Evolutionary conservation across 768 basidiomycete species (phyloP).

Genomic region (Boletales sp.): DNA sequence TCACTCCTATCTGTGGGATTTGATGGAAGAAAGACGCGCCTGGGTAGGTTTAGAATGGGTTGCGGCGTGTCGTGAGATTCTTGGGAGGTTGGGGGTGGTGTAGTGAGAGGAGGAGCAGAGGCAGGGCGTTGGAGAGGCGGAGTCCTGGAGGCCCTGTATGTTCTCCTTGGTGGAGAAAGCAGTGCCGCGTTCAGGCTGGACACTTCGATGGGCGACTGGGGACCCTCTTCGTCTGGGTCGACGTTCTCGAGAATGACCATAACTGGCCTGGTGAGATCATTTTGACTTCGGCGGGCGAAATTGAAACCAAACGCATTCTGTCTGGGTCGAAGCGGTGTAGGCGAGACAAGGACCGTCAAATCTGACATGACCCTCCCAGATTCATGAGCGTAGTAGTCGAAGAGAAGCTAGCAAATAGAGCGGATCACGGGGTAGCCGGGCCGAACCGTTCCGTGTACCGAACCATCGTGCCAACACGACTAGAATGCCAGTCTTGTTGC

Average conservation of each 20-base stretch:
- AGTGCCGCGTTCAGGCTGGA: slow-evolving; percentile 13
- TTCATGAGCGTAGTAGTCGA: neutral
- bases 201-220: slow-evolving; percentile 25
- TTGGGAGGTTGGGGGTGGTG: neutral
- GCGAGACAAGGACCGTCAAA: slow-evolving; percentile 32
- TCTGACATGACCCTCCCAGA: slow-evolving; percentile 23
- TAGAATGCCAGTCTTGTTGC: slow-evolving; percentile 56
- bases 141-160: slow-evolving; percentile 21
- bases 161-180: slow-evolving; percentile 27
- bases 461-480: neutral
- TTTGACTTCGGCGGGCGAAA: slow-evolving; percentile 28
- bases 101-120: slow-evolving; percentile 23
- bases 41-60: slow-evolving; percentile 7
- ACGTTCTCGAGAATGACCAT: slow-evolving; percentile 31
- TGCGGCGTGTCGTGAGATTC: neutral
- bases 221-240: slow-evolving; percentile 20
- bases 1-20: slow-evolving; percentile 29
- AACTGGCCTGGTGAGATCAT: slow-evolving; percentile 26
- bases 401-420: neutral
- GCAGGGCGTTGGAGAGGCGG: slow-evolving; percentile 12
- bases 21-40: slow-evolving; percentile 16
- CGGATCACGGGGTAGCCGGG: neutral
- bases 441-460: no score
- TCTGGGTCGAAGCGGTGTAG: slow-evolving; percentile 24
- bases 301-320: slow-evolving; percentile 26